Percentiles rank a stretch among this genome's conserved stretches.
phyloP scores from a whole-genome alignment of 805 yeast species.

The Starmerella apicola region DNA sequence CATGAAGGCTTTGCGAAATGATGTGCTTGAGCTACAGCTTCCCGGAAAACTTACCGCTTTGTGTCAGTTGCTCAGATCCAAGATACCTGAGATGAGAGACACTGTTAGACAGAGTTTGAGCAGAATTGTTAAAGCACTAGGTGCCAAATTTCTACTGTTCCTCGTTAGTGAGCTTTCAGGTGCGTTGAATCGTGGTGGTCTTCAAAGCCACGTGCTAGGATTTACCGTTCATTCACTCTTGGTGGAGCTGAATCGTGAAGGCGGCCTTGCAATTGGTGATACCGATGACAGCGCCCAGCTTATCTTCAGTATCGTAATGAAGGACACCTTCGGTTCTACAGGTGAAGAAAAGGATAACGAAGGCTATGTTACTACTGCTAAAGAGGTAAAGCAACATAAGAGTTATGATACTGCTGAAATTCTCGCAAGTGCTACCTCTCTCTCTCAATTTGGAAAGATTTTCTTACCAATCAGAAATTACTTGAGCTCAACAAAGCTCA shows the following conservation, averaged over 20 bases:
- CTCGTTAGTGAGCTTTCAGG: constrained; percentile 64
- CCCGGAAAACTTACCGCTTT: constrained; percentile 76
- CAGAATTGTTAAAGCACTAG: constrained; percentile 50
- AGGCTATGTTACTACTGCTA: constrained; percentile 72
- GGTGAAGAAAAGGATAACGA: constrained; percentile 93
- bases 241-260: constrained; percentile 34
- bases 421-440: constrained; percentile 49
- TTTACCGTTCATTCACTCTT: constrained; percentile 70
- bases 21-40: constrained; percentile 42
- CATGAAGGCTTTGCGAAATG: constrained; percentile 47
- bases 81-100: constrained; percentile 80
- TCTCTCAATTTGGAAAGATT: constrained; percentile 44
- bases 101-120: constrained; percentile 66
- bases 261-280: constrained; percentile 43
- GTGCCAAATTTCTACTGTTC: constrained; percentile 60
- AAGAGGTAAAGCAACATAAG: constrained; percentile 80
- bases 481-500: constrained; percentile 50
- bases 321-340: constrained; percentile 80
- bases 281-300: constrained; percentile 49
- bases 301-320: constrained; percentile 69
- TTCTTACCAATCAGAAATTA: constrained; percentile 56
- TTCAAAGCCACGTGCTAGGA: constrained; percentile 80
- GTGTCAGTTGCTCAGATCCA: constrained; percentile 79
- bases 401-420: constrained; percentile 80
- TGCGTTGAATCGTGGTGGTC: constrained; percentile 73